phyloP scores from a whole-genome alignment of 1,139 yeast species.

The Pichia norvegensis region DNA sequence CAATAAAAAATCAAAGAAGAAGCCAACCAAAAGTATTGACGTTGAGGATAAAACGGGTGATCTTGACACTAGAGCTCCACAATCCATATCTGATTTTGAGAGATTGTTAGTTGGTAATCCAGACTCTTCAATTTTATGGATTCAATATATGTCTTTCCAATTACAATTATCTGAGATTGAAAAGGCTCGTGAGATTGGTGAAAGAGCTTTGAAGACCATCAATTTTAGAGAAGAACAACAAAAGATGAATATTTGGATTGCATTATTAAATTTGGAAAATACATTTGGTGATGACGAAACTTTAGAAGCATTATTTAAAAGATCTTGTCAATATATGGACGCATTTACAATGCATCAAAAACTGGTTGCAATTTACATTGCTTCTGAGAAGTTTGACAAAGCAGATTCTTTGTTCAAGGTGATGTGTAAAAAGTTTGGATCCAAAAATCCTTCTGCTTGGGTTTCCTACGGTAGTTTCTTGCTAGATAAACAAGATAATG shows the following conservation, averaged over 20 bases:
- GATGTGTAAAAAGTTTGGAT: constrained; percentile 77
- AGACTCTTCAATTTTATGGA: constrained; percentile 90
- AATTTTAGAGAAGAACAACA: constrained; percentile 89
- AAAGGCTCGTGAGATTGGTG: constrained; percentile 88
- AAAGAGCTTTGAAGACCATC: constrained; percentile 85
- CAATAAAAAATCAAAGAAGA: constrained; percentile 35
- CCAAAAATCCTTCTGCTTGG: constrained; percentile 63
- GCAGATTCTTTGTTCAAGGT: constrained; percentile 62
- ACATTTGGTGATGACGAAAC: constrained; percentile 85
- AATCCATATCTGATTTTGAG: constrained; percentile 86
- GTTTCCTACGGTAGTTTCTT: constrained; percentile 68
- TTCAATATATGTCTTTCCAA: constrained; percentile 98
- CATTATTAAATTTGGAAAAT: constrained; percentile 85
- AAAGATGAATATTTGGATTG: constrained; percentile 93
- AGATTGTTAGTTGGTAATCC: constrained; percentile 87
- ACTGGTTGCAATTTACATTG: constrained; percentile 63
- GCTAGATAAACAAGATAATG: constrained; percentile 49
- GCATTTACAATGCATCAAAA: constrained; percentile 72
- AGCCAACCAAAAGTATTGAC: constrained; percentile 36
- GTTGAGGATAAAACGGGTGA: constrained; percentile 82
- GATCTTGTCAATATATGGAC: constrained; percentile 89
- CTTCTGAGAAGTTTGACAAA: constrained; percentile 61
- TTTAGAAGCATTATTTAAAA: constrained; percentile 69
- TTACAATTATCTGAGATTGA: constrained; percentile 88
- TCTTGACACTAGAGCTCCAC: constrained; percentile 78